Percentiles rank a stretch among this genome's conserved stretches.
phyloP scores from a whole-genome alignment of 2,329 filamentous ascomycete species.

The Colletotrichum theobromicola region DNA sequence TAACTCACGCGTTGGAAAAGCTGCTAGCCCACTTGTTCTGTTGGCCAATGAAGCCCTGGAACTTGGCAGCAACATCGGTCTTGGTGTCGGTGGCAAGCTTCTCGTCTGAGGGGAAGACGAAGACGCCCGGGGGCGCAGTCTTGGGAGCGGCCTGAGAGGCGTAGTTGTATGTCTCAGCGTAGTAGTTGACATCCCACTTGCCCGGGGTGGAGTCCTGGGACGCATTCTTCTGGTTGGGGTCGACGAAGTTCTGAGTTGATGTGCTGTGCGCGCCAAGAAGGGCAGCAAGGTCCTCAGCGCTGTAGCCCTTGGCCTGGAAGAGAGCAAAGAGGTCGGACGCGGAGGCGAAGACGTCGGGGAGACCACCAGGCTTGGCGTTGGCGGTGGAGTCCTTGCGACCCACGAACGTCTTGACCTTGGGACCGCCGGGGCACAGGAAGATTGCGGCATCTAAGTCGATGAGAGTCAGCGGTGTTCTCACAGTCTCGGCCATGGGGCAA shows the following conservation, averaged over 20 bases:
- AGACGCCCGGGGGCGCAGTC: slow-evolving; percentile 38
- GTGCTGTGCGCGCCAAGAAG: slow-evolving; percentile 60
- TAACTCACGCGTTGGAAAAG: not conserved
- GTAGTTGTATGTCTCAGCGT: slow-evolving; percentile 42
- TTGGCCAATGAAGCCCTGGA: slow-evolving; percentile 43
- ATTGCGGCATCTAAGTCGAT: slow-evolving; percentile 46
- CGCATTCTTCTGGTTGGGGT: slow-evolving; percentile 42
- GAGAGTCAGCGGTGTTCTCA: not conserved
- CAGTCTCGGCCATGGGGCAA: not conserved
- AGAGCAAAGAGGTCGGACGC: slow-evolving; percentile 51
- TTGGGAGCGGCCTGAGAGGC: slow-evolving; percentile 28
- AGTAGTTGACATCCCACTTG: slow-evolving; percentile 59
- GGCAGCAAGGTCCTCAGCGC: slow-evolving; percentile 53
- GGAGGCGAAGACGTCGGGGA: slow-evolving; percentile 45
- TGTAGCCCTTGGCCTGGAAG: slow-evolving; percentile 59
- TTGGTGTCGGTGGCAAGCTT: slow-evolving; percentile 37
- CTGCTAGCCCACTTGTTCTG: slow-evolving; percentile 29
- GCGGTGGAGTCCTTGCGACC: slow-evolving; percentile 51
- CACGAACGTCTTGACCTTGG: slow-evolving; percentile 55
- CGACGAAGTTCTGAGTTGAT: slow-evolving; percentile 51
- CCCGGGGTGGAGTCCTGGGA: slow-evolving; percentile 58
- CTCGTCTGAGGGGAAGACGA: slow-evolving; percentile 46
- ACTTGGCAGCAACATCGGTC: slow-evolving; percentile 35
- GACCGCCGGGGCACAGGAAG: slow-evolving; percentile 49
- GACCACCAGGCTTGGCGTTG: slow-evolving; percentile 41